A percentile compares a stretch with the other conserved stretches of the same genome.
phyloP scores from a whole-genome alignment of 257 asterid genomes.

The Cinchona pubescens region DNA sequence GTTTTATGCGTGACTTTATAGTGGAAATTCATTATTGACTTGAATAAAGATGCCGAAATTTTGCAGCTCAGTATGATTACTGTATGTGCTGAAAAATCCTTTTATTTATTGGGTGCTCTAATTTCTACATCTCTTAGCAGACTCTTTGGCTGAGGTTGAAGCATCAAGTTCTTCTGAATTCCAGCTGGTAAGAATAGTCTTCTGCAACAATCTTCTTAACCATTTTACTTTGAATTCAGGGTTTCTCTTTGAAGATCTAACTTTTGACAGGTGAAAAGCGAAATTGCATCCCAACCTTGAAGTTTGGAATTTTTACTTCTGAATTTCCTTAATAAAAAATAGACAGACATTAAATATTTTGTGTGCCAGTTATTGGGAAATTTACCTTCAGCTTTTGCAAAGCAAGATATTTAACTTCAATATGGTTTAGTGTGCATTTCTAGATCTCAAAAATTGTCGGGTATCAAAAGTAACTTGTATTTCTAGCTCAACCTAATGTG shows the following conservation, averaged over 20 bases:
- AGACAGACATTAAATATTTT: neutral
- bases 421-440: neutral
- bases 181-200: slow-evolving; percentile 61
- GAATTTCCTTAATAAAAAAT: neutral
- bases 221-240: neutral
- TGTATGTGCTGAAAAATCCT: neutral
- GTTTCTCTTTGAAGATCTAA: neutral
- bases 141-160: slow-evolving; percentile 74
- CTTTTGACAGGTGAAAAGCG: neutral
- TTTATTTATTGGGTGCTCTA: neutral
- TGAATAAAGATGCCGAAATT: neutral
- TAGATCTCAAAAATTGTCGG: neutral
- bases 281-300: neutral
- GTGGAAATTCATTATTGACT: neutral
- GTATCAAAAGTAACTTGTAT: neutral
- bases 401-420: neutral
- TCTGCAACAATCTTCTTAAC: slow-evolving; percentile 4
- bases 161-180: slow-evolving; percentile 66
- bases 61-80: neutral
- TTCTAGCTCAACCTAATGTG: neutral
- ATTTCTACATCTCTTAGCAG: slow-evolving; percentile 41
- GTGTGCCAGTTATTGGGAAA: neutral
- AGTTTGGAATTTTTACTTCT: neutral
- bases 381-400: neutral
- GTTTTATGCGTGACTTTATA: neutral